Evolutionary conservation across 2,329 filamentous ascomycete species (phyloP).

Genomic region (Alternaria triticimaculans): DNA sequence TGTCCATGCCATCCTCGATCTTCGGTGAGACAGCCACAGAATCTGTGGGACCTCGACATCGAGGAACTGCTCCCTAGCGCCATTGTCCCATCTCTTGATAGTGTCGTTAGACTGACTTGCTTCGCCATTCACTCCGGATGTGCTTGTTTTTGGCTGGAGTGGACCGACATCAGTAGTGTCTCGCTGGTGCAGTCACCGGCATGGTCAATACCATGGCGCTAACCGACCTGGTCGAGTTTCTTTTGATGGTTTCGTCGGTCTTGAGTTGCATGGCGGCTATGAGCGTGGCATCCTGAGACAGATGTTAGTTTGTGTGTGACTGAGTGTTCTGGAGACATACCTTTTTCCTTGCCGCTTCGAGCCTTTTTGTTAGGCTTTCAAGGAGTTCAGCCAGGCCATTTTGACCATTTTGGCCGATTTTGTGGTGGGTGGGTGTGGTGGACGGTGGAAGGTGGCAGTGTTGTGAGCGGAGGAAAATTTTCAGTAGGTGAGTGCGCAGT

Average conservation of each 20-base stretch:
- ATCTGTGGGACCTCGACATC: neutral
- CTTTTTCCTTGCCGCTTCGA: neutral
- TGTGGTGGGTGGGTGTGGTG: neutral
- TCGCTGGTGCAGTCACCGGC: neutral
- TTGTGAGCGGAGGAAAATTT: neutral
- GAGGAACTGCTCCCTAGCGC: neutral
- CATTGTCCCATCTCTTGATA: neutral
- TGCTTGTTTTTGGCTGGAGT: neutral
- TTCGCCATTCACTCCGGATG: neutral
- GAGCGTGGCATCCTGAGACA: neutral
- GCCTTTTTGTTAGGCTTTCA: neutral
- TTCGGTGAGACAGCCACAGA: neutral
- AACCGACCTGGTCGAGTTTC: neutral
- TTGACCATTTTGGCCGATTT: neutral
- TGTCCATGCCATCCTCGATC: neutral
- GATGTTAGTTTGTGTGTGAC: neutral
- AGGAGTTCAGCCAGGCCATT: neutral
- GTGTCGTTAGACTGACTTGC: neutral
- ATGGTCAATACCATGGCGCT: neutral
- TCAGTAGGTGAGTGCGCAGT: neutral
- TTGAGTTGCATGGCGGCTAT: neutral
- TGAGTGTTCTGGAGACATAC: neutral
- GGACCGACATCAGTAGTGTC: neutral
- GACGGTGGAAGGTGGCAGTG: neutral
- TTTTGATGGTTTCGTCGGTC: neutral